These are phyloP conservation scores for Epichloe sylvatica DNA, from an alignment of 2,329 filamentous ascomycete genomes.

Conservation along the genomic window DNA sequence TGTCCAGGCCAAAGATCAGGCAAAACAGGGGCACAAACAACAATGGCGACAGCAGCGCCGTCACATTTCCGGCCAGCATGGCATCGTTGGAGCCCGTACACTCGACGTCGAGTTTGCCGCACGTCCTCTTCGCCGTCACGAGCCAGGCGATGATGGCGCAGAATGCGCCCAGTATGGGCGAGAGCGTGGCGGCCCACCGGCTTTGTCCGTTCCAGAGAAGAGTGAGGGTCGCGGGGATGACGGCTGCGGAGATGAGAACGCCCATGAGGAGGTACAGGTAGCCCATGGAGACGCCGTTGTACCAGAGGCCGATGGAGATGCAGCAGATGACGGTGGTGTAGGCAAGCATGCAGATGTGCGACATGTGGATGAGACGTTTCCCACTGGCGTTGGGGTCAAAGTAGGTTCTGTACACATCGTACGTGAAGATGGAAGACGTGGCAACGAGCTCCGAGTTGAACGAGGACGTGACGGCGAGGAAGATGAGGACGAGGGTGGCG, in stretches of 20 bases:
- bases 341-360: slow-evolving; percentile 52
- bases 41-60: slow-evolving; percentile 62
- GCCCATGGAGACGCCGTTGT: slow-evolving; percentile 70
- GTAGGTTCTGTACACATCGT: slow-evolving; percentile 80
- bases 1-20: slow-evolving; percentile 41
- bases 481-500: slow-evolving; percentile 65
- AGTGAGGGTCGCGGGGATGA: slow-evolving; percentile 68
- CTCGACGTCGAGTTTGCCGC: slow-evolving; percentile 52
- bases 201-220: slow-evolving; percentile 72
- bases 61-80: slow-evolving; percentile 79
- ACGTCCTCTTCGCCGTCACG: slow-evolving; percentile 56
- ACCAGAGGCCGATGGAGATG: slow-evolving; percentile 62
- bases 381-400: slow-evolving; percentile 66
- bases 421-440: slow-evolving; percentile 74
- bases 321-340: slow-evolving; percentile 67
- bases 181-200: slow-evolving; percentile 52
- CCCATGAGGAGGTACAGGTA: slow-evolving; percentile 87
- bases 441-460: slow-evolving; percentile 76
- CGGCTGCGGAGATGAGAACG: slow-evolving; percentile 73
- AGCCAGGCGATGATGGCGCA: slow-evolving; percentile 62
- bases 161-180: slow-evolving; percentile 51
- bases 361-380: slow-evolving; percentile 65
- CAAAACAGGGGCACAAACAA: slow-evolving; percentile 63
- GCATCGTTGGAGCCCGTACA: slow-evolving; percentile 73
- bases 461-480: slow-evolving; percentile 81